phyloP scores from a whole-genome alignment of 2,329 filamentous ascomycete species.

The Xylaria sp. region DNA sequence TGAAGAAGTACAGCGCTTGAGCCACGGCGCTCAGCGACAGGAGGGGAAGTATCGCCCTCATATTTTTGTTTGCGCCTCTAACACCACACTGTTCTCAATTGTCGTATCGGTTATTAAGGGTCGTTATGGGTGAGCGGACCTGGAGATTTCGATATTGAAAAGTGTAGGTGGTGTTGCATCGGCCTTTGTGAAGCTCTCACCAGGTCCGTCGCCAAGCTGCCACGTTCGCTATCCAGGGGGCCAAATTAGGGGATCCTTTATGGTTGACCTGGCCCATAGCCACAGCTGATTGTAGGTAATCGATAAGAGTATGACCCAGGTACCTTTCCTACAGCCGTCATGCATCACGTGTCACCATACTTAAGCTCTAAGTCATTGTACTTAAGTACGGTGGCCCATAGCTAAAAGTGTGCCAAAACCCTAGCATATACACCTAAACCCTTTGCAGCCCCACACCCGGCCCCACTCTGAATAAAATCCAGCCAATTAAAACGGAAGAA shows the following conservation, averaged over 20 bases:
- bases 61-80: constrained; percentile 47
- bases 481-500: too few species aligned
- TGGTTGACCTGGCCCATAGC: constrained; percentile 18
- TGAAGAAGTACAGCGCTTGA: constrained; percentile 93
- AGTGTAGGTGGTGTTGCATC: constrained; percentile 18
- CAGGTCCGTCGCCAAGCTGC: constrained; percentile 33
- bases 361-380: not conserved
- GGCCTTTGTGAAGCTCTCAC: constrained; percentile 34
- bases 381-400: too few species aligned
- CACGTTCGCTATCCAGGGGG: constrained; percentile 36
- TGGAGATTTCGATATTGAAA: not conserved
- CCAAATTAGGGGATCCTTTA: constrained; percentile 9
- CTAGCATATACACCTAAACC: too few species aligned
- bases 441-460: too few species aligned
- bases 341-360: not conserved
- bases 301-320: too few species aligned
- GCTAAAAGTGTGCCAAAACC: too few species aligned
- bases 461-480: too few species aligned
- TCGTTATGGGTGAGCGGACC: constrained; percentile 16
- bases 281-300: constrained; percentile 1
- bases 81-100: constrained; percentile 36
- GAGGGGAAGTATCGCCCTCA: constrained; percentile 72
- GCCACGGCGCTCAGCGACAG: constrained; percentile 73
- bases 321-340: too few species aligned
- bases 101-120: constrained; percentile 18